Conservation (phyloP, 371 early-diverging fungal species). For the Smittium culicis region DNA sequence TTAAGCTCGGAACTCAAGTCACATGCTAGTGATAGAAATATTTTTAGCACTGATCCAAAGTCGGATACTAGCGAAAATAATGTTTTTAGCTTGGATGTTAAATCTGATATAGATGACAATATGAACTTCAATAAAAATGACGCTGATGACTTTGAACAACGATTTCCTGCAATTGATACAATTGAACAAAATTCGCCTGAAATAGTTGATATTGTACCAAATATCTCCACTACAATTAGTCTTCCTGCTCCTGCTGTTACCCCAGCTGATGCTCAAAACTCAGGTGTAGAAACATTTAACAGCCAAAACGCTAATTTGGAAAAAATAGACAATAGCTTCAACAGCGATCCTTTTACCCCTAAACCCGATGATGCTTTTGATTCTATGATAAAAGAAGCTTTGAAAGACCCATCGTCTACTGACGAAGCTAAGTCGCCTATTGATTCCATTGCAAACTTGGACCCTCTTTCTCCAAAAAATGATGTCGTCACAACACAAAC, state of each 20-base stretch:
- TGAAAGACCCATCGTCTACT: neutral
- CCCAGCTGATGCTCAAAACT: neutral
- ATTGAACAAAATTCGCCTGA: neutral
- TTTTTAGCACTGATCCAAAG: too few relatives aligned
- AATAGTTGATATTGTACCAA: neutral
- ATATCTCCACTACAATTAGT: neutral
- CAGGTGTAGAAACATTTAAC: neutral
- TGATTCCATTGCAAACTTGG: neutral
- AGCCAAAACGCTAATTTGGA: neutral
- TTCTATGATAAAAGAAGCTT: neutral
- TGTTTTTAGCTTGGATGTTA: neutral
- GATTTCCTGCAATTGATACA: neutral
- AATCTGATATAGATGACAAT: neutral
- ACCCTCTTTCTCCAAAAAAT: neutral
- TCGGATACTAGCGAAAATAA: too few relatives aligned
- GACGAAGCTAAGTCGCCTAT: neutral
- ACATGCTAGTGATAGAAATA: too few relatives aligned
- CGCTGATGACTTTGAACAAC: neutral
- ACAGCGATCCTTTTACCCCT: too few relatives aligned
- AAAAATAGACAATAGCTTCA: neutral
- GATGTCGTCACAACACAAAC: too few relatives aligned
- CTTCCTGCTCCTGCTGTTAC: neutral
- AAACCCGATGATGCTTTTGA: neutral
- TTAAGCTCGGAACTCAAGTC: too few relatives aligned
- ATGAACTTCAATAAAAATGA: neutral